Conservation (phyloP, 23 red algal species). For the Gracilaria domingensis region DNA sequence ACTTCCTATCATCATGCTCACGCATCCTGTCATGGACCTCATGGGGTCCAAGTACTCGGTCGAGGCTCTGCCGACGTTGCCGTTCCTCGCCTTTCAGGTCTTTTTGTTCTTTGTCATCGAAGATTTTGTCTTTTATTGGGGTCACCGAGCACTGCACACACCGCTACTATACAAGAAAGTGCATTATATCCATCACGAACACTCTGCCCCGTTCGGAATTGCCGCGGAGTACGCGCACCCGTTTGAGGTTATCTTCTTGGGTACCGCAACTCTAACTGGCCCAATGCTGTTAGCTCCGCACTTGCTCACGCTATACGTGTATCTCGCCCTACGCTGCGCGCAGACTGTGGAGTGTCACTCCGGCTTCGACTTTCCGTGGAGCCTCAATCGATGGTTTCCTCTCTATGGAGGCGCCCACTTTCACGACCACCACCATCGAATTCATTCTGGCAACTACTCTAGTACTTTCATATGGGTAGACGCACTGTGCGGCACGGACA, state of each 20-base stretch:
- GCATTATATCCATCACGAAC: conserved; percentile 90
- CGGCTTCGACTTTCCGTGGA: conserved; percentile 93
- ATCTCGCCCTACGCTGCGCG: conserved; percentile 81
- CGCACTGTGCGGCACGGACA: conserved; percentile 71
- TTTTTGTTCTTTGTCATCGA: conserved; percentile 92
- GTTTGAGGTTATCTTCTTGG: conserved; percentile 92
- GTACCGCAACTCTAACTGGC: conserved; percentile 79
- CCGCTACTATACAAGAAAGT: conserved; percentile 88
- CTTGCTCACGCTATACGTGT: conserved; percentile 91
- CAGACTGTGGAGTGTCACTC: conserved; percentile 96
- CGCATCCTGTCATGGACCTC: conserved; percentile 88
- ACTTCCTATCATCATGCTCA: conserved; percentile 88
- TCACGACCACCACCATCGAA: conserved; percentile 97
- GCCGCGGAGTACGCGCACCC: conserved; percentile 97
- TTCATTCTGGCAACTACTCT: conserved; percentile 92
- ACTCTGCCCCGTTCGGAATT: conserved; percentile 92
- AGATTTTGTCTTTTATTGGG: conserved; percentile 96
- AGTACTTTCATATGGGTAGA: conserved; percentile 85
- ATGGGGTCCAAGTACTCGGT: conserved; percentile 53
- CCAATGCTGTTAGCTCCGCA: conserved; percentile 88
- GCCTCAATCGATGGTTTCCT: conserved; percentile 74
- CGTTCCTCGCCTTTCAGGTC: conserved; percentile 65
- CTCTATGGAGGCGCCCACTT: conserved; percentile 87
- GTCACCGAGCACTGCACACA: conserved; percentile 93
- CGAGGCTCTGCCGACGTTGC: conserved; percentile 45